A percentile compares a stretch with the other conserved stretches of the same genome.
Conservation (phyloP, 768 basidiomycete species). For the Amanita jacksonii region DNA sequence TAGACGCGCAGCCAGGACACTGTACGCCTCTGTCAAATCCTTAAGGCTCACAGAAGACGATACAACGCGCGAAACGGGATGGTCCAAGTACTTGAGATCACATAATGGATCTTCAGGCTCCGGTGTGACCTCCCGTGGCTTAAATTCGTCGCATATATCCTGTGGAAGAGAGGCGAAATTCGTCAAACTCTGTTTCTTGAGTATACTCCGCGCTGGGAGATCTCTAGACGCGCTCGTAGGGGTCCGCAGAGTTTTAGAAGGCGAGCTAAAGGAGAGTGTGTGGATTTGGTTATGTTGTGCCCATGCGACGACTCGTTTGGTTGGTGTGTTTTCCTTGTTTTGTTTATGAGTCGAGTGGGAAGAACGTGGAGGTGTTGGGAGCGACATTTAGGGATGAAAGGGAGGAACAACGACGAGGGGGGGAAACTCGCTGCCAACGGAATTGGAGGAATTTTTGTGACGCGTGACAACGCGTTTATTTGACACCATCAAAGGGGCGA, state of each 20-base stretch:
- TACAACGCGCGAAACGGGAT: slow-evolving; percentile 53
- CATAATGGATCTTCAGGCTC: slow-evolving; percentile 63
- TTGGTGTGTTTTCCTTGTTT: slow-evolving; percentile 26
- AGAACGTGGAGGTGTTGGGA: slow-evolving; percentile 51
- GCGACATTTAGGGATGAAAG: slow-evolving; percentile 26
- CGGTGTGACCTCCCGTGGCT: slow-evolving; percentile 59
- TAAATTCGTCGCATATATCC: slow-evolving; percentile 18
- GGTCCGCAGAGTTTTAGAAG: slow-evolving; percentile 12
- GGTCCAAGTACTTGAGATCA: slow-evolving; percentile 52
- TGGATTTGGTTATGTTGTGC: slow-evolving; percentile 42
- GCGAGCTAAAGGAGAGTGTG: slow-evolving; percentile 21
- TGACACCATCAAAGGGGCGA: slow-evolving; percentile 1
- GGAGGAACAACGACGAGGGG: slow-evolving; percentile 4
- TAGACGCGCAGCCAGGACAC: slow-evolving; percentile 56
- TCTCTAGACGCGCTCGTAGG: slow-evolving; percentile 26
- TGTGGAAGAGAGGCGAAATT: slow-evolving; percentile 26
- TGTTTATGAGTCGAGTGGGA: slow-evolving; percentile 38
- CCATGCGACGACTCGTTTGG: slow-evolving; percentile 35
- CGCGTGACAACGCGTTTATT: slow-evolving; percentile 2
- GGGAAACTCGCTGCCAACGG: too few species aligned
- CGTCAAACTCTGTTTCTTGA: slow-evolving; percentile 42
- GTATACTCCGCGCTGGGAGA: slow-evolving; percentile 17
- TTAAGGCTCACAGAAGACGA: slow-evolving; percentile 28
- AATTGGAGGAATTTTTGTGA: too few species aligned
- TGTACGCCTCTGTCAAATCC: slow-evolving; percentile 68